These are phyloP conservation scores for Debaryomyces castellii DNA, from an alignment of 805 yeast species.

Conservation along the genomic window DNA sequence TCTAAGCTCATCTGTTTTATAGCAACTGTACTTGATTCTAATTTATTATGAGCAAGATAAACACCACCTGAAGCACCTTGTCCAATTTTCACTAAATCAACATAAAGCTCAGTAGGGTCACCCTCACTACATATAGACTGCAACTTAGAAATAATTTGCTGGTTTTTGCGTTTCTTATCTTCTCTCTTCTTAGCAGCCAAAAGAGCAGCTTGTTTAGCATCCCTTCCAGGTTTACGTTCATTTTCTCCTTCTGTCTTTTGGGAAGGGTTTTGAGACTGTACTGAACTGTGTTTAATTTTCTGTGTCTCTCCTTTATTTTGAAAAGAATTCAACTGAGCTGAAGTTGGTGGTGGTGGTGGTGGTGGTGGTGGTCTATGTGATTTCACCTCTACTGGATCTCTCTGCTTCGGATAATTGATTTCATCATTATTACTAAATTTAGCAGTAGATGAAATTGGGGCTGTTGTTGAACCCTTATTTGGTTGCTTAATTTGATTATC, in stretches of 20 bases:
- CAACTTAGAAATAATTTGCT: slow-evolving; percentile 68
- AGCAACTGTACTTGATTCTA: slow-evolving; percentile 68
- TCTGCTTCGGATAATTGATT: slow-evolving; percentile 15
- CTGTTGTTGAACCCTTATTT: slow-evolving; percentile 31
- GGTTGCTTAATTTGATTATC: slow-evolving; percentile 23
- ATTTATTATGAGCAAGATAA: slow-evolving; percentile 73
- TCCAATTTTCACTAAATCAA: slow-evolving; percentile 79
- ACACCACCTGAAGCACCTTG: slow-evolving; percentile 99
- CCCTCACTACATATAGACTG: slow-evolving; percentile 78
- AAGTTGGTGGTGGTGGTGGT: slow-evolving; percentile 24
- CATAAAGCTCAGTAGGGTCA: slow-evolving; percentile 74
- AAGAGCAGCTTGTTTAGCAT: slow-evolving; percentile 54
- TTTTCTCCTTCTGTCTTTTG: slow-evolving; percentile 18
- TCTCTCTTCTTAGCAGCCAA: slow-evolving; percentile 70
- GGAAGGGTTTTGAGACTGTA: slow-evolving; percentile 10
- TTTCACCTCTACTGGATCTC: slow-evolving; percentile 25
- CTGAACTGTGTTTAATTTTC: background rate
- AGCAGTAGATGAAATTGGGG: slow-evolving; percentile 33
- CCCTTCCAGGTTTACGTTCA: slow-evolving; percentile 38
- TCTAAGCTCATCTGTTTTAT: slow-evolving; percentile 95
- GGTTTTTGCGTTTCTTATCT: slow-evolving; percentile 70
- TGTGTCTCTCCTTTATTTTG: background rate
- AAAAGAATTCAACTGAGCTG: too few species aligned
- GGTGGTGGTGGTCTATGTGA: slow-evolving; percentile 45
- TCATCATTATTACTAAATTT: slow-evolving; percentile 19